Base-by-base conservation (phyloP, 441 rosid species). In the Pelargonium hybrid region DNA sequence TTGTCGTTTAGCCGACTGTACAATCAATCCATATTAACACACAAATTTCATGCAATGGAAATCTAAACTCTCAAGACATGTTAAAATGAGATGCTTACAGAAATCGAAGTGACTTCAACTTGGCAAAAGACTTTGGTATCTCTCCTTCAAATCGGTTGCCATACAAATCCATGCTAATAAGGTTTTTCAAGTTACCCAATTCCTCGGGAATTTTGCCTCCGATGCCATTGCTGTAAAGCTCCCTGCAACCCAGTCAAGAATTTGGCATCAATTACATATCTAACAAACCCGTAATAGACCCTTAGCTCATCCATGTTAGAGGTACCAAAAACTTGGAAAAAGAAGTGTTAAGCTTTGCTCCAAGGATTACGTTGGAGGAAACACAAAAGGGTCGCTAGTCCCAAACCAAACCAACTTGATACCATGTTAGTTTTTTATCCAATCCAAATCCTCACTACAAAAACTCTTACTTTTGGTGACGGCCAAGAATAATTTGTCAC, bases 101-200 rank as follows among this genome's bases (percentile, higher is more conserved):
- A 75, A 87, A 89, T 85, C 80, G 80, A 72, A 87, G 85, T 20
- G 91, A 89, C 79, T 89, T 86, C 80, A 86, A 73, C 39, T 86
- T 81, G 74, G 86, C 78, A 17, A 89, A 80, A 43, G 90, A 80
- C 75, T 84, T 87, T 25, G 94, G 90, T 14, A 89, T 86, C 59
- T 56, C 48, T 64, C 91, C 94, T 68, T 86, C 86, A 56, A 87
- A 82, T 66, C 66, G 74, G 75, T 89, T 89, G 17, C 74, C 82
- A 68, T 81, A 87, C 79, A 89, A 26, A 78, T 89, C 92, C 88
- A 89, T 71, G 81, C 92, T 84, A 23, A 87, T 74, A 72, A 87
- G 89, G 67, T 79, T 72, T 68, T 82, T 80, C 81, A 89, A 74
- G 69, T 87, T 78, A 34, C 95, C 86, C 71, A 87, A 70, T 72